Base-by-base conservation (phyloP, 192 early-diverging fungal species). In the Coemansia sp. region DNA sequence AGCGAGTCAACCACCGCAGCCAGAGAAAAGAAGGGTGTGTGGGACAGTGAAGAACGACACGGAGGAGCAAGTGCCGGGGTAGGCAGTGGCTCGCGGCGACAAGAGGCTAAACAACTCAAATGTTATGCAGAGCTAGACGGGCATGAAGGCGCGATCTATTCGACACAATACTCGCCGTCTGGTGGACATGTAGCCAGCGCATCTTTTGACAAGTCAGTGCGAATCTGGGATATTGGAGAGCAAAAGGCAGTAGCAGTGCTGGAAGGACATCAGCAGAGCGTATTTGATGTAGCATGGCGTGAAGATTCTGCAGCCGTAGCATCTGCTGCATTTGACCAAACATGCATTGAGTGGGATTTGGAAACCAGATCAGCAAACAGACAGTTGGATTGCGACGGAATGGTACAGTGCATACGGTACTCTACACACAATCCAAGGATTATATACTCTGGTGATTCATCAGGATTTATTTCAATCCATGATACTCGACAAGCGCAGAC, bases 191-290 rank as follows among this genome's bases (percentile, higher is more conserved):
- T 98, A 5, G 93, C 91, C 4, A 93, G 95, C 6, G 96, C 94
- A 5, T 95, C 93, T 9, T 96, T 98, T 84, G 96, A 98, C 82
- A 92, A 93, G 75, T 91, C 93, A 7, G 88, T 98, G 32, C 84
- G 93, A 56, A 85, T 98, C 32, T 98, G 94, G 94, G 94, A 96
- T 70, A 79, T 75, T 14, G 62, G 80, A 52, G 75, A 82, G 71
- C 80, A 82, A 50, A 73, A 75, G 70, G 58, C 63, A 4, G 30
- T 80, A 54, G 72, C 60, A 51, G 66, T 66, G 19, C 83, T 97
- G 29, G 89, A 89, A 59, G 86, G 86, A 31, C 80, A 83, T 63
- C 61, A 62, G 42, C 75, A 75, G 66, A 74, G 71, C 57, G 80
- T 74, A 51, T 83, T 78, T 56, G 80, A 83, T 39, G 69, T 83